Base-by-base conservation (phyloP, 768 basidiomycete genomes). In the Mycena kentingensis region DNA sequence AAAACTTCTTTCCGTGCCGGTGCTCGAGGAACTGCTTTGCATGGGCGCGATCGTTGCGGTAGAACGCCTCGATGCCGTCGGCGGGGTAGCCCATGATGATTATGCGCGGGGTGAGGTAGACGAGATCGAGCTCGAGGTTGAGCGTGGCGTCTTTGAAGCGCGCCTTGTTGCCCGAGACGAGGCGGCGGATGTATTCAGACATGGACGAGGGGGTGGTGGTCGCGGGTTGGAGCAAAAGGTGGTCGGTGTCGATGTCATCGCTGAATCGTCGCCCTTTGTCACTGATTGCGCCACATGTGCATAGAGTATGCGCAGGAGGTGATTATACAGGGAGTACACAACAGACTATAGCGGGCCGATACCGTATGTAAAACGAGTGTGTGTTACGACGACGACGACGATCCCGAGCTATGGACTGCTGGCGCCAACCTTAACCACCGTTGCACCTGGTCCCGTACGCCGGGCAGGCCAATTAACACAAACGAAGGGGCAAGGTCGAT, bases 71-170 rank as follows among this genome's bases (percentile, higher is more conserved):
- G 1, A 93, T 62, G 0, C 93, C 93, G 1, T 76, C 70, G 0
- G 93, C 90, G 1, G 93, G 93, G 66, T 87, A 93, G 19, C 93
- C 93, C 85, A 87, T 87, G 53, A 87, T 83, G 42, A 90, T 84
- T 57, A 92, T 70, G 44, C 77, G 77, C 60, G 89, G 84, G 0
- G 89, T 92, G 5, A 92, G 78, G 71, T 86, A 84, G 22, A 80
- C 81, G 4, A 88, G 71, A 58, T 86, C 84, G 72, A 94, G 77
- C 56, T 93, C 90, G 31, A 92, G 69, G 52, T 83, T 73, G 38
- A 88, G 79, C 2, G 77, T 71, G 6, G 73, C 74, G 65, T 93
- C 90, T 51, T 76, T 83, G 70, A 85, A 90, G 15, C 93, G 77
- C 4, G 89, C 82, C 63, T 92, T 95, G 43, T 79, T 75, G 1